phyloP scores from a whole-genome alignment of 1,139 yeast species.

The Pichia sp. region DNA sequence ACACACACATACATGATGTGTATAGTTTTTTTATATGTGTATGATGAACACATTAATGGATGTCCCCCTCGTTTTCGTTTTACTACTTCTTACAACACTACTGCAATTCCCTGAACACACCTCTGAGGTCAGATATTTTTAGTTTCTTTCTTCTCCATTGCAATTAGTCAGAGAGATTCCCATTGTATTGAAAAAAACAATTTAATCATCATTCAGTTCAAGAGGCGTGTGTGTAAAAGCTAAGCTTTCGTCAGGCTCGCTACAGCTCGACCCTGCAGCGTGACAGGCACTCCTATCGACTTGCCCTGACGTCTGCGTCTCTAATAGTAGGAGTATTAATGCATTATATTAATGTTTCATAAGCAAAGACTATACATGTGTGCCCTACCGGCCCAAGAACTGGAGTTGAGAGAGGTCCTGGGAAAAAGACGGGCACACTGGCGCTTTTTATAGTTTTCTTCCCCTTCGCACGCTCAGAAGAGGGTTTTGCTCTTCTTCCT shows the following conservation, averaged over 20 bases:
- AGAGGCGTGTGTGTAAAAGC: neutral
- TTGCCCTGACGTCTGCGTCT: neutral
- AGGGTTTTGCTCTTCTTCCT: conserved; percentile 12
- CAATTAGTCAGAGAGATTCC: conserved; percentile 20
- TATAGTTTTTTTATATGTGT: neutral
- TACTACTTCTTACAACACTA: neutral
- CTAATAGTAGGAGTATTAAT: too few species aligned
- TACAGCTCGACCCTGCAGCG: neutral
- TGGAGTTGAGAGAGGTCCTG: neutral
- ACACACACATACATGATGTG: neutral
- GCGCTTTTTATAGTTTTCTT: neutral
- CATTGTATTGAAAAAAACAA: conserved; percentile 17
- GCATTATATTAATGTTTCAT: neutral
- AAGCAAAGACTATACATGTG: neutral
- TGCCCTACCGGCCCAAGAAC: neutral
- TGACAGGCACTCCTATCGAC: neutral
- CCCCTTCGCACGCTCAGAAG: neutral
- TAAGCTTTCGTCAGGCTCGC: neutral
- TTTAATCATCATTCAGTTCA: conserved; percentile 8
- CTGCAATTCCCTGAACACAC: neutral
- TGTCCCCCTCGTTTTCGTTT: neutral
- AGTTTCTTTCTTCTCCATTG: conserved; percentile 17
- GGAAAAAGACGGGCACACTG: neutral
- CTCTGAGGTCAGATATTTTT: conserved; percentile 9
- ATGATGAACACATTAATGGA: neutral